A percentile compares a stretch with the other conserved stretches of the same genome.
Conservation (phyloP, 2,329 filamentous ascomycete species). For the Ascochyta lentis region DNA sequence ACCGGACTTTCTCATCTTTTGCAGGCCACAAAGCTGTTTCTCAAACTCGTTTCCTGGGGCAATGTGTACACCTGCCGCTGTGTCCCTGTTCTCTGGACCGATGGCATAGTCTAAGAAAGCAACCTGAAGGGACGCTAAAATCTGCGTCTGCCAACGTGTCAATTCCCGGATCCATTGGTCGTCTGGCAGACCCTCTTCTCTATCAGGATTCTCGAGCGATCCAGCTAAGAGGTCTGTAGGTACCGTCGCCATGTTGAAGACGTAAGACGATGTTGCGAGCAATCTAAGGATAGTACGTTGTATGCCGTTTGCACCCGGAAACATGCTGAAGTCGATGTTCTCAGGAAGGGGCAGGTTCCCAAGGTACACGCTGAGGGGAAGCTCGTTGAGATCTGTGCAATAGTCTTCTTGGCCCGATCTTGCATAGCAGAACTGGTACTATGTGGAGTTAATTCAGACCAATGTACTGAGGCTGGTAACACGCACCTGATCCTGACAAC, state of each 20-base stretch:
- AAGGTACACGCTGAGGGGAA: slow-evolving; percentile 5
- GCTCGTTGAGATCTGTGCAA: slow-evolving; percentile 5
- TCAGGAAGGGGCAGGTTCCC: slow-evolving; percentile 10
- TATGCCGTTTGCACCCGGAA: slow-evolving; percentile 20
- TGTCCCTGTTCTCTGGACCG: slow-evolving; percentile 14
- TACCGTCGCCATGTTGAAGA: slow-evolving; percentile 8
- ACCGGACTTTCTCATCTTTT: slow-evolving; percentile 28
- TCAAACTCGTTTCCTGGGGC: slow-evolving; percentile 16
- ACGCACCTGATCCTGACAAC: slow-evolving; percentile 8
- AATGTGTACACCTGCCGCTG: not conserved
- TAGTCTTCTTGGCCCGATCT: not conserved
- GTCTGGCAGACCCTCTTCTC: slow-evolving; percentile 10
- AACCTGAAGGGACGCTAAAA: slow-evolving; percentile 23
- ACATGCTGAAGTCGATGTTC: slow-evolving; percentile 14
- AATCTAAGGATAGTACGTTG: slow-evolving; percentile 18
- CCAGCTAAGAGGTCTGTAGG: not conserved
- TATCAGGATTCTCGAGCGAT: slow-evolving; percentile 4
- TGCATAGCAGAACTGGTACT: slow-evolving; percentile 16
- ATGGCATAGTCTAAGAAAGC: slow-evolving; percentile 21
- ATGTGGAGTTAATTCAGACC: not conserved
- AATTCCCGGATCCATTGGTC: slow-evolving; percentile 32
- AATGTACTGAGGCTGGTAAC: not conserved
- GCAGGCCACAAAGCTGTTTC: slow-evolving; percentile 19
- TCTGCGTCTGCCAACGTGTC: slow-evolving; percentile 25
- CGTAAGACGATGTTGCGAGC: slow-evolving; percentile 5